These are phyloP conservation scores for Aspergillus asperescens DNA, from an alignment of 495 filamentous ascomycete species.

Conservation along the genomic window DNA sequence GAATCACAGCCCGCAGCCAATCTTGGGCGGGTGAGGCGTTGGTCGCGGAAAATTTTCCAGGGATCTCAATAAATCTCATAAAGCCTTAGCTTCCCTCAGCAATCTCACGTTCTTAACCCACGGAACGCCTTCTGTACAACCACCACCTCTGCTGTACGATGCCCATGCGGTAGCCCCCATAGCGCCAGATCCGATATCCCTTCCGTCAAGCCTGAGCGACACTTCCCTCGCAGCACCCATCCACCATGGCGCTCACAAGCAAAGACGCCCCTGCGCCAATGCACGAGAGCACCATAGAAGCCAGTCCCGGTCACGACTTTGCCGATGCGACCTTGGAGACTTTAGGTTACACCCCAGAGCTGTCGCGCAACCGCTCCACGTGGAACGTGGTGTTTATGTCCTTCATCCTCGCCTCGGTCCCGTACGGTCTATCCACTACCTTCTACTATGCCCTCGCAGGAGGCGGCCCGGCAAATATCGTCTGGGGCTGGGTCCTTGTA, in stretches of 20 bases:
- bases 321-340: constrained; percentile 22
- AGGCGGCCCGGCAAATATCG: constrained; percentile 59
- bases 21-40: too few species aligned
- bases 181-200: neutral
- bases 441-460: constrained; percentile 61
- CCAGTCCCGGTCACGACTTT: constrained; percentile 2
- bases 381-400: constrained; percentile 28
- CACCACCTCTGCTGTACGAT: neutral
- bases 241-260: too few species aligned
- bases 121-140: neutral
- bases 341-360: constrained; percentile 52
- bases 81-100: too few species aligned
- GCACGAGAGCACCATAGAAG: constrained; percentile 7
- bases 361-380: constrained; percentile 51
- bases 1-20: too few species aligned
- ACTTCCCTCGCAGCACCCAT: neutral
- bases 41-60: too few species aligned
- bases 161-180: constrained; percentile 5
- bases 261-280: constrained; percentile 1
- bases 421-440: constrained; percentile 65
- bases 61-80: too few species aligned
- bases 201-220: neutral
- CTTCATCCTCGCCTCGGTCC: constrained; percentile 49
- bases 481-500: constrained; percentile 67
- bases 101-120: too few species aligned